Evolutionary conservation across 768 basidiomycete genomes (phyloP).

Genomic region (Clitopilus passeckerianus): DNA sequence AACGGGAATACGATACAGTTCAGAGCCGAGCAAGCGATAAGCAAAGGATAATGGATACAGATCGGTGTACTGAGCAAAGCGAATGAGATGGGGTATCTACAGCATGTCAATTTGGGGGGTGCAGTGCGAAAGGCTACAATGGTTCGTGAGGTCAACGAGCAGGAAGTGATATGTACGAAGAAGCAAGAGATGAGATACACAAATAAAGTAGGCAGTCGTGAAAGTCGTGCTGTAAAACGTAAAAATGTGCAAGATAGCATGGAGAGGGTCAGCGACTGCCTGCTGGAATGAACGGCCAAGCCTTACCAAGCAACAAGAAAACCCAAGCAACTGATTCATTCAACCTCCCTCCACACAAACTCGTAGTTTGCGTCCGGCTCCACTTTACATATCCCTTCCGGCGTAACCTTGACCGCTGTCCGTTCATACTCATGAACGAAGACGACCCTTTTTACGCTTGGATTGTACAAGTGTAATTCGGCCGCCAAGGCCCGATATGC

Average conservation of each 20-base stretch:
- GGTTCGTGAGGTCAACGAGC: not conserved
- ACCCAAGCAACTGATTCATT: not conserved
- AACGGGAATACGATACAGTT: not conserved
- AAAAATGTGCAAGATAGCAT: too few relatives aligned
- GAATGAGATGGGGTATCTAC: too few relatives aligned
- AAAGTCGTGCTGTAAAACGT: not conserved
- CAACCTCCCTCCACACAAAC: conserved; percentile 28
- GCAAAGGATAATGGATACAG: not conserved
- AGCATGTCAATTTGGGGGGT: too few relatives aligned
- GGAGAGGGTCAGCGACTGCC: too few relatives aligned
- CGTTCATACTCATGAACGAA: conserved; percentile 63
- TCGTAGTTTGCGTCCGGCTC: conserved; percentile 24
- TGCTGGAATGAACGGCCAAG: too few relatives aligned
- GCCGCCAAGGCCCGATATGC: conserved; percentile 55
- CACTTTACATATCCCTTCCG: conserved; percentile 27
- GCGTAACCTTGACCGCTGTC: conserved; percentile 35
- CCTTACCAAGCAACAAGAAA: not conserved
- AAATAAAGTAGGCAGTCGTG: not conserved
- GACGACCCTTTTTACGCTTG: conserved; percentile 44
- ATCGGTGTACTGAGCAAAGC: not conserved
- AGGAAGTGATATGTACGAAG: not conserved
- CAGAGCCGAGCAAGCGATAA: not conserved
- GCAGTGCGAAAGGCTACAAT: not conserved
- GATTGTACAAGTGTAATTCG: conserved; percentile 59
- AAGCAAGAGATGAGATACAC: too few relatives aligned